phyloP scores from a whole-genome alignment of 2,329 filamentous ascomycete species.

The Clonostachys chloroleuca region DNA sequence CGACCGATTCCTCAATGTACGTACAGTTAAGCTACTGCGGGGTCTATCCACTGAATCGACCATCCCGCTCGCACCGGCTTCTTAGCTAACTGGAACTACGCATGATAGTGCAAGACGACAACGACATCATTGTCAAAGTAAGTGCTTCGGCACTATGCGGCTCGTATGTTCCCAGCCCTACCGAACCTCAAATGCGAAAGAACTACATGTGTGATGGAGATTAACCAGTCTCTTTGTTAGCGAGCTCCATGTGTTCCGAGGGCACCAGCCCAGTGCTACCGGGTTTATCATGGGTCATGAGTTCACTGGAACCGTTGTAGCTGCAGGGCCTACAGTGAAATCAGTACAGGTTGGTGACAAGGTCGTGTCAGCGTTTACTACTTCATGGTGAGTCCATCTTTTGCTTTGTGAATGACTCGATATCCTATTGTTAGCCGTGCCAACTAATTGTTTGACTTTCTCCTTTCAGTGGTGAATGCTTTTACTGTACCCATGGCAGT shows the following conservation, averaged over 20 bases:
- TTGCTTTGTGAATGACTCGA: neutral
- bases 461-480: constrained; percentile 52
- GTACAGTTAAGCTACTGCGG: too few relatives aligned
- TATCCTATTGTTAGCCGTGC: neutral
- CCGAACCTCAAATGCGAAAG: neutral
- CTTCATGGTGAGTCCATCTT: constrained; percentile 58
- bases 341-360: constrained; percentile 70
- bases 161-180: constrained; percentile 51
- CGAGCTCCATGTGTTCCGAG: constrained; percentile 83
- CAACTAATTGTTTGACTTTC: neutral
- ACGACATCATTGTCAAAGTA: constrained; percentile 80
- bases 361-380: constrained; percentile 80
- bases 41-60: too few relatives aligned
- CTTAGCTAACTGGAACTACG: constrained; percentile 6
- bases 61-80: too few relatives aligned
- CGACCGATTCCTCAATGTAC: constrained; percentile 66
- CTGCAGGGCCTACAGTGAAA: constrained; percentile 63
- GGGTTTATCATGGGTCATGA: constrained; percentile 76
- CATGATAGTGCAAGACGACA: constrained; percentile 55
- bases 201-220: too few relatives aligned
- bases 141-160: constrained; percentile 82
- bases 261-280: constrained; percentile 66
- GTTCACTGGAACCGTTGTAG: constrained; percentile 73
- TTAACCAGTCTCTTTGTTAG: constrained; percentile 29
- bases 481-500: constrained; percentile 75